Percentiles rank a stretch among this genome's conserved stretches.
These are phyloP conservation scores for Narthecium ossifragum DNA, from an alignment of 106 monocot genomes.

Conservation along the genomic window DNA sequence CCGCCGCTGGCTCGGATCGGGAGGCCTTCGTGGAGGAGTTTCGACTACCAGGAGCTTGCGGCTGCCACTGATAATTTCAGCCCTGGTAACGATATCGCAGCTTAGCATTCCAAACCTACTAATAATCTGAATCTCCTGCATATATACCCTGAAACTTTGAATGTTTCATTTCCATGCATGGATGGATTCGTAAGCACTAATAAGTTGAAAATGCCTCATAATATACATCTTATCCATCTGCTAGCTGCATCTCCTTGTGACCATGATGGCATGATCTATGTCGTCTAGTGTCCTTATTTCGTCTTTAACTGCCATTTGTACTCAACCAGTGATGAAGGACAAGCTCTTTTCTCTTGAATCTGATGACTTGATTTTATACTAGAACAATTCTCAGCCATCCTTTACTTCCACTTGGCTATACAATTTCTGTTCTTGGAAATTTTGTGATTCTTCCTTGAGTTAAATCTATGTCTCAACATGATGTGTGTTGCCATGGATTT, in stretches of 20 bases:
- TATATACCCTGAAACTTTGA: background rate
- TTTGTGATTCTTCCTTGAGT: background rate
- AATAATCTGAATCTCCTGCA: background rate
- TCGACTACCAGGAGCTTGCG: slow-evolving; percentile 64
- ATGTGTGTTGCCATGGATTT: background rate
- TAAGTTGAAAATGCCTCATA: background rate
- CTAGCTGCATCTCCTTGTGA: too few relatives aligned
- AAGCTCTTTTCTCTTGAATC: background rate
- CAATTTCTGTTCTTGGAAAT: too few relatives aligned
- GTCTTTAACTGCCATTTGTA: too few relatives aligned
- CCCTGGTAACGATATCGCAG: slow-evolving; percentile 36
- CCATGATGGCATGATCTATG: background rate
- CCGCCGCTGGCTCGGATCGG: slow-evolving; percentile 27
- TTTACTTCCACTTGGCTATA: too few relatives aligned
- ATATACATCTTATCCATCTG: too few relatives aligned
- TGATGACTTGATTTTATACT: background rate
- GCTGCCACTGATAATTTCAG: slow-evolving; percentile 78
- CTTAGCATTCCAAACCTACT: background rate
- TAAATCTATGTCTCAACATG: background rate
- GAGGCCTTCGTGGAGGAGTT: slow-evolving; percentile 85
- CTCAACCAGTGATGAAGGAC: background rate
- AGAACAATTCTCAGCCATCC: too few relatives aligned
- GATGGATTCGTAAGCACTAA: too few relatives aligned
- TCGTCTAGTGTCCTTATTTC: too few relatives aligned
- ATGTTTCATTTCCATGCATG: background rate